phyloP scores from a whole-genome alignment of 495 filamentous ascomycete genomes.

The Neurospora terricola region DNA sequence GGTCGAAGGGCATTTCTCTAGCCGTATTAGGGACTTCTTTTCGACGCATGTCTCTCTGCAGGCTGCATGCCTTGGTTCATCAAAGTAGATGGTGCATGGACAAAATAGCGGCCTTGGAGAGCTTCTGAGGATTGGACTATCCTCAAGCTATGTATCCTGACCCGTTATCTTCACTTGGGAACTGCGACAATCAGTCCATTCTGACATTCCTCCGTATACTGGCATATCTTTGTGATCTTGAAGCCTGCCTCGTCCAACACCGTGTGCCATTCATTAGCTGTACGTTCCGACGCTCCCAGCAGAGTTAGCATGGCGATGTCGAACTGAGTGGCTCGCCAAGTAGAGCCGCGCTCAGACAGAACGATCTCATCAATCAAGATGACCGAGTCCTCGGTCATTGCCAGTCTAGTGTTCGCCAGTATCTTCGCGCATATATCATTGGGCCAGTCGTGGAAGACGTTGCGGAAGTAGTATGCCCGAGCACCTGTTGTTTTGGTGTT shows the following conservation, averaged over 20 bases:
- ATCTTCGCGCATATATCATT: slow-evolving; percentile 31
- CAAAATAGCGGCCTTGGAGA: background rate
- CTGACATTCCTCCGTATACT: background rate
- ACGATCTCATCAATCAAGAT: slow-evolving; percentile 40
- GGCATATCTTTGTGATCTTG: background rate
- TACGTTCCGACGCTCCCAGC: background rate
- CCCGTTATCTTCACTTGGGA: background rate
- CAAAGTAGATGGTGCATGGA: background rate
- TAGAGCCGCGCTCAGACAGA: slow-evolving; percentile 8
- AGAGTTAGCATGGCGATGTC: background rate
- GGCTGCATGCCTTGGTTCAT: background rate
- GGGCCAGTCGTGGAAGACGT: slow-evolving; percentile 37
- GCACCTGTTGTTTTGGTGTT: slow-evolving; percentile 20
- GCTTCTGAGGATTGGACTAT: background rate
- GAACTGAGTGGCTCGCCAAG: background rate
- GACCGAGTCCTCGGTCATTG: slow-evolving; percentile 28
- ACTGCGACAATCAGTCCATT: background rate
- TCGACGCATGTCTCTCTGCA: background rate
- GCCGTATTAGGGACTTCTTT: background rate
- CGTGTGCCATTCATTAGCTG: background rate
- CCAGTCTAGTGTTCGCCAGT: slow-evolving; percentile 24
- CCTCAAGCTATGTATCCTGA: background rate
- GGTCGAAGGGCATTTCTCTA: too few species aligned
- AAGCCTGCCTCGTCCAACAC: background rate
- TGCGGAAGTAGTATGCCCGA: slow-evolving; percentile 36